phyloP scores from a whole-genome alignment of 345 rosid genomes.

The Hibiscus syriacus region DNA sequence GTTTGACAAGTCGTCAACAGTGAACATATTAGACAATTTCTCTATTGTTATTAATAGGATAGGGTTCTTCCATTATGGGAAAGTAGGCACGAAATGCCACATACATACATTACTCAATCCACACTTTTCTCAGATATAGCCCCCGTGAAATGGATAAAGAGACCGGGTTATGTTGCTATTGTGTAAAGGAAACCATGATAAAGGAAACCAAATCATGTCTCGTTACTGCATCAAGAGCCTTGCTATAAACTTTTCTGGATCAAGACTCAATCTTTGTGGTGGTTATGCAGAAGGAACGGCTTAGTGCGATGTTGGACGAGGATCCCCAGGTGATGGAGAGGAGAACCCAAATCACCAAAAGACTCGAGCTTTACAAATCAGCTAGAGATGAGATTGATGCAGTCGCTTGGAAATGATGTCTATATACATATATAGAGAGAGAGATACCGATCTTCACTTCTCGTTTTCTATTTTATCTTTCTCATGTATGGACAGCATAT shows the following conservation, averaged over 20 bases:
- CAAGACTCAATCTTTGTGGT: neutral
- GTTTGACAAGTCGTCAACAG: neutral
- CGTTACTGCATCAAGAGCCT: neutral
- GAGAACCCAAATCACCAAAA: conserved; percentile 62
- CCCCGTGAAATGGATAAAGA: neutral
- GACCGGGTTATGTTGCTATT: neutral
- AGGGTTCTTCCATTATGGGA: neutral
- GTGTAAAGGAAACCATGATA: neutral
- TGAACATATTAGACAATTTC: neutral
- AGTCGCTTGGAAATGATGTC: conserved; percentile 80
- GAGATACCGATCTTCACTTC: neutral
- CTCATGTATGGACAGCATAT: no score
- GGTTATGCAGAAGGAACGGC: conserved; percentile 68
- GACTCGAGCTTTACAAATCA: conserved; percentile 90
- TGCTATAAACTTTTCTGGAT: no score
- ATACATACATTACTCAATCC: neutral
- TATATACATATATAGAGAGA: neutral
- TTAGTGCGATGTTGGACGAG: conserved; percentile 90
- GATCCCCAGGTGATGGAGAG: conserved; percentile 95
- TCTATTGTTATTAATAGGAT: neutral
- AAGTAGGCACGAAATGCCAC: neutral
- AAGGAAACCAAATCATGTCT: no score
- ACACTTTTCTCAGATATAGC: neutral
- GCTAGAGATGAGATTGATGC: conserved; percentile 96
- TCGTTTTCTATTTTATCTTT: neutral